Conservation (phyloP, 139 green algal species). For the Tetratostichococcus sp. region DNA sequence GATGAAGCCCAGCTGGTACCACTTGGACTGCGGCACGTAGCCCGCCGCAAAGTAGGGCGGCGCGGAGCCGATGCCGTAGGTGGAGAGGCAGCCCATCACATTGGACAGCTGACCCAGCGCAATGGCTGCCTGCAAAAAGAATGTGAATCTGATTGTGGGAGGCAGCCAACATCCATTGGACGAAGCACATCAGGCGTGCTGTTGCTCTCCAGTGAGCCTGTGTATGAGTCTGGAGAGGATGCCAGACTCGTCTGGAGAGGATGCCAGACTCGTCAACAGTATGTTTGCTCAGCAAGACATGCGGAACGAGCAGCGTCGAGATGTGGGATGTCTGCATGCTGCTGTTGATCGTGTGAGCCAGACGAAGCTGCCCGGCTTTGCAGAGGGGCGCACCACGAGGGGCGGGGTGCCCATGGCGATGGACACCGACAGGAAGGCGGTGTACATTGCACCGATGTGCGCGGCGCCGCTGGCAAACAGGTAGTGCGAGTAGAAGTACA, state of each 20-base stretch:
- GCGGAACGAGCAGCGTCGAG: too few relatives aligned
- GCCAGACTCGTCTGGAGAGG: too few relatives aligned
- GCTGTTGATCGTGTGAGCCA: too few relatives aligned
- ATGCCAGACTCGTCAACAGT: too few relatives aligned
- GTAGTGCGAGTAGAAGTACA: conserved; percentile 99
- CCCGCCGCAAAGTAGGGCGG: conserved; percentile 92
- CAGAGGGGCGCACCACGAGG: not conserved
- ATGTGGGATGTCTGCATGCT: too few relatives aligned
- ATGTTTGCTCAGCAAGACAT: too few relatives aligned
- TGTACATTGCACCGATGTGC: conserved; percentile 99
- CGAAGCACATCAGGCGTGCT: too few relatives aligned
- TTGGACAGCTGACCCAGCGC: conserved; percentile 85
- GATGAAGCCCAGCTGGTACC: conserved; percentile 91
- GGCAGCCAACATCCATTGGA: too few relatives aligned
- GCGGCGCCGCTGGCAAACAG: conserved; percentile 96
- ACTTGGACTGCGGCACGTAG: conserved; percentile 80
- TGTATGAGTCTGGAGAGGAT: too few relatives aligned
- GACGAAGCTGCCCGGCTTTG: too few relatives aligned
- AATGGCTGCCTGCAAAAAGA: conserved; percentile 19
- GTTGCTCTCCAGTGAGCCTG: too few relatives aligned
- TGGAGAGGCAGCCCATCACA: conserved; percentile 98
- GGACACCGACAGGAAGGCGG: conserved; percentile 95
- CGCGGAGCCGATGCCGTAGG: conserved; percentile 97
- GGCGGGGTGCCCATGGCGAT: conserved; percentile 45
- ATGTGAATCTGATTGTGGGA: too few relatives aligned